Evolutionary conservation across 2,329 filamentous ascomycete species (phyloP).

Genomic region (Pestalotiopsis fici): DNA sequence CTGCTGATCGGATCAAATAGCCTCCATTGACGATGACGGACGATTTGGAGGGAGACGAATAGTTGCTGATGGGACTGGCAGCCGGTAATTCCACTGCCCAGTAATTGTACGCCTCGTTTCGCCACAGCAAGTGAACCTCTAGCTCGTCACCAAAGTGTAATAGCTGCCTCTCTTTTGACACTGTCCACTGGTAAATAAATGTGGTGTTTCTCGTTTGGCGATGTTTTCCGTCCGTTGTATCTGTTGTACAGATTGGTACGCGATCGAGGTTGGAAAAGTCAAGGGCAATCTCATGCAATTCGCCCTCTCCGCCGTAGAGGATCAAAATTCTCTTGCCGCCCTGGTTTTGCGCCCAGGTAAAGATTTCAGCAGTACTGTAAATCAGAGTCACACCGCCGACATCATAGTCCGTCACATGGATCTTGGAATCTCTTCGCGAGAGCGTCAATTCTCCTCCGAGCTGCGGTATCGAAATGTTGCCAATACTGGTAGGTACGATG

Average conservation of each 20-base stretch:
- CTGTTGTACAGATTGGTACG: constrained; percentile 30
- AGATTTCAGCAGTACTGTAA: constrained; percentile 70
- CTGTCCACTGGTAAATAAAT: constrained; percentile 43
- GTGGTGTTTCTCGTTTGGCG: neutral
- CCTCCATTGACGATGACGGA: constrained; percentile 63
- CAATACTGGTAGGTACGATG: constrained; percentile 59
- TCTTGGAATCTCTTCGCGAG: constrained; percentile 65
- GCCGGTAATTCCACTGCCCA: constrained; percentile 62
- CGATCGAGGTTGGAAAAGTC: neutral
- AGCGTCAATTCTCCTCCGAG: constrained; percentile 57
- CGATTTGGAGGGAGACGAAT: constrained; percentile 22
- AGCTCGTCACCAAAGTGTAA: constrained; percentile 49
- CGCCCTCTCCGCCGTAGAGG: constrained; percentile 63
- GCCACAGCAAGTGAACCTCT: constrained; percentile 58
- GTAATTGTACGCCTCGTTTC: constrained; percentile 68
- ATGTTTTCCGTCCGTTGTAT: neutral
- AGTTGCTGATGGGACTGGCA: constrained; percentile 32
- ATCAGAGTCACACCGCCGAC: constrained; percentile 57
- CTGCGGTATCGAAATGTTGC: constrained; percentile 59
- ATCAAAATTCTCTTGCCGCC: constrained; percentile 46
- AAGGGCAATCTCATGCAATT: constrained; percentile 64
- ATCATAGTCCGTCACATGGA: constrained; percentile 67
- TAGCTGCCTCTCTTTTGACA: constrained; percentile 52
- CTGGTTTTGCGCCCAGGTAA: constrained; percentile 58
- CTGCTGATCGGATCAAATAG: constrained; percentile 64